These are phyloP conservation scores for Batkoa obscura DNA, from an alignment of 371 early-diverging fungal genomes.

Conservation along the genomic window DNA sequence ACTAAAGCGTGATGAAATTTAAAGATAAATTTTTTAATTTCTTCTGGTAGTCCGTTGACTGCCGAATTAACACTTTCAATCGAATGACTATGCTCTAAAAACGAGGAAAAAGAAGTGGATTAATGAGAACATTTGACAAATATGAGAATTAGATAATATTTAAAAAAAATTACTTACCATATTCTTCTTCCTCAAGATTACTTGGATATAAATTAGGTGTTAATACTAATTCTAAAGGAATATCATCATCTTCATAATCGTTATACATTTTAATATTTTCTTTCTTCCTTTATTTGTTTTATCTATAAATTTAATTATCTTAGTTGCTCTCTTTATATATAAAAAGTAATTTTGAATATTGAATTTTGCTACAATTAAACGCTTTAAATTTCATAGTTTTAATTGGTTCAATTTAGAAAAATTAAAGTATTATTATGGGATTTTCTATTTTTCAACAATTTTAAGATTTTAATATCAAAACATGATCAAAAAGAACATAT, in stretches of 20 bases:
- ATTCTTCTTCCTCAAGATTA: slow-evolving; percentile 24
- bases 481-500: too few relatives aligned
- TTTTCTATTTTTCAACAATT: too few relatives aligned
- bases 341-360: too few relatives aligned
- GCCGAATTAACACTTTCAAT: slow-evolving; percentile 18
- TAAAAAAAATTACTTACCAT: slow-evolving; percentile 11
- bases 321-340: too few relatives aligned
- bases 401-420: too few relatives aligned
- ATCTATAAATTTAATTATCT: not conserved
- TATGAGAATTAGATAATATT: too few relatives aligned
- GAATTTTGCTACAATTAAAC: too few relatives aligned
- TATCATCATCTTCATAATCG: slow-evolving; percentile 59
- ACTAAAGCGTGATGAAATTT: slow-evolving; percentile 59
- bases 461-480: too few relatives aligned
- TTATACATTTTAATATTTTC: too few relatives aligned
- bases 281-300: not conserved
- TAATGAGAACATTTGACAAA: too few relatives aligned
- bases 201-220: slow-evolving; percentile 39
- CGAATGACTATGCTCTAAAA: slow-evolving; percentile 4
- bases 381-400: too few relatives aligned
- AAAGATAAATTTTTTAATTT: slow-evolving; percentile 62
- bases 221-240: slow-evolving; percentile 67
- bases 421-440: too few relatives aligned
- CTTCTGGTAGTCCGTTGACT: slow-evolving; percentile 51
- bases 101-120: slow-evolving; percentile 10